These are phyloP conservation scores for Ailanthus altissimus DNA, from an alignment of 345 rosid genomes.

Conservation along the genomic window DNA sequence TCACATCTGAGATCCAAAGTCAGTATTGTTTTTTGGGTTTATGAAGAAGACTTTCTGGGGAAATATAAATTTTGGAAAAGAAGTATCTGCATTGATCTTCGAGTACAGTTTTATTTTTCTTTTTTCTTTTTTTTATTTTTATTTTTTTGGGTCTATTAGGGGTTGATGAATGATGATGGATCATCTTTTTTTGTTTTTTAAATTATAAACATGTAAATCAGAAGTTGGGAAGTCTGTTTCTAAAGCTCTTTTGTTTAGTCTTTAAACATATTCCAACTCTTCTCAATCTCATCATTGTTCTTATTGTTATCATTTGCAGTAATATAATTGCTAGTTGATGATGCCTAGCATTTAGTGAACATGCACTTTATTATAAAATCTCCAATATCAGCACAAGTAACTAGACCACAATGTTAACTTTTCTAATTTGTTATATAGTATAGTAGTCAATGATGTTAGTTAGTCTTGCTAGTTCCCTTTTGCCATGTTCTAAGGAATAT, in stretches of 20 bases:
- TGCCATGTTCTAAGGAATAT: no score
- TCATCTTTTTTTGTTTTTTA: neutral
- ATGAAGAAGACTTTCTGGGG: conserved; percentile 7
- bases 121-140: no score
- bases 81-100: conserved; percentile 22
- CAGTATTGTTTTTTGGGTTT: conserved; percentile 17
- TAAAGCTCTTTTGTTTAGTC: neutral
- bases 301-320: no score
- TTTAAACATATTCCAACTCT: neutral
- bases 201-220: neutral
- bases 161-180: neutral
- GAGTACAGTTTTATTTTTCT: conserved; percentile 15
- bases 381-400: no score
- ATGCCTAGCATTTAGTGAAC: no score
- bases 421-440: no score
- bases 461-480: no score
- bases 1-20: conserved; percentile 18
- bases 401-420: no score
- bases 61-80: conserved; percentile 12
- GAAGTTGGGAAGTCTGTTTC: neutral
- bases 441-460: no score
- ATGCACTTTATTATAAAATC: no score
- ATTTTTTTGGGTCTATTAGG: neutral
- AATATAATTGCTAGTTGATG: no score
- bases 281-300: neutral